Conservation (phyloP, 148 eudicot species). For the Camellia lanceoleosa region DNA sequence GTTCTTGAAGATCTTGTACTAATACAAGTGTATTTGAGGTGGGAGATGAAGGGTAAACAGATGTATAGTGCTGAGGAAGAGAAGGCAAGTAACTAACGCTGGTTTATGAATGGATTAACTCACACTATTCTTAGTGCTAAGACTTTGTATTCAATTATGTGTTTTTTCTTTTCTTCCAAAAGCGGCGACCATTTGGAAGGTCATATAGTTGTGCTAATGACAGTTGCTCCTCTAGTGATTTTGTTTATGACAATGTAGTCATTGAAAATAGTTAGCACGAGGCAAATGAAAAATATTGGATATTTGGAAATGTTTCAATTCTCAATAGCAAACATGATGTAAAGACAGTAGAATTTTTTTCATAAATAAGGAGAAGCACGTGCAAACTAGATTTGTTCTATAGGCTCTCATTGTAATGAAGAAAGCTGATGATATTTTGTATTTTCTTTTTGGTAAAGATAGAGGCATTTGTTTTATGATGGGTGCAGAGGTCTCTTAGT, state of each 20-base stretch:
- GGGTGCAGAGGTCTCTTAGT: neutral
- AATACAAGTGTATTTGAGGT: too few relatives aligned
- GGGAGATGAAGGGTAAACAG: too few relatives aligned
- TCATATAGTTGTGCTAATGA: neutral
- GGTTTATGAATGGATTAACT: too few relatives aligned
- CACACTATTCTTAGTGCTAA: too few relatives aligned
- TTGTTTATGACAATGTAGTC: neutral
- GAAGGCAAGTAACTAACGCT: too few relatives aligned
- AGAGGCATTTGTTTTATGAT: neutral
- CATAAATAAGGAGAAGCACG: too few relatives aligned
- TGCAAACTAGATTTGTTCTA: neutral
- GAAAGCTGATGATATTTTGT: neutral
- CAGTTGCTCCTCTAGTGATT: neutral
- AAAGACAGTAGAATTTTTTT: neutral
- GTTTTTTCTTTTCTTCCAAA: neutral
- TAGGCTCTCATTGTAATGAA: neutral
- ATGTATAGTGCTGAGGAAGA: too few relatives aligned
- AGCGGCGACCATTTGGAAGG: neutral
- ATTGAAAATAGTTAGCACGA: neutral
- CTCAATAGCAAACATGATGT: neutral
- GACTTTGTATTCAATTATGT: too few relatives aligned
- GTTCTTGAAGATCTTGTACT: too few relatives aligned
- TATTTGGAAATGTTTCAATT: neutral
- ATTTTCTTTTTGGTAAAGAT: neutral
- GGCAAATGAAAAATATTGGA: neutral